Percentiles rank a stretch among this genome's conserved stretches.
Evolutionary conservation across 1,284 basidiomycete genomes (phyloP).

Genomic region (Coniferiporia sulphurascens): DNA sequence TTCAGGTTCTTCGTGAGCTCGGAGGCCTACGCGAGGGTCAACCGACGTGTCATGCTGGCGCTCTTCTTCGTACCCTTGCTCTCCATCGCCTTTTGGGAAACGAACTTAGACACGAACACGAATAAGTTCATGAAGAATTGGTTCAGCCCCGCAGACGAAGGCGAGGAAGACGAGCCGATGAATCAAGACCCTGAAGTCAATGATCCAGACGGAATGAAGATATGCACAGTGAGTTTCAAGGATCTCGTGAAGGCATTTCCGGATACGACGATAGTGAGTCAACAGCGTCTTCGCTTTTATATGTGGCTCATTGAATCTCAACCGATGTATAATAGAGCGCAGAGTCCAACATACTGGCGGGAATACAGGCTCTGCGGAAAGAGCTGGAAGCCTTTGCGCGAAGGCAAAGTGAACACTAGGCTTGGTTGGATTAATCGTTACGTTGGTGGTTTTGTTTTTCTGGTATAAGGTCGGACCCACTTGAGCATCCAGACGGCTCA

Average conservation of each 20-base stretch:
- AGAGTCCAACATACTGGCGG: constrained; percentile 61
- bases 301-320: constrained; percentile 11
- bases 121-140: constrained; percentile 66
- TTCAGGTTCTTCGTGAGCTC: constrained; percentile 45
- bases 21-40: constrained; percentile 60
- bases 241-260: constrained; percentile 78
- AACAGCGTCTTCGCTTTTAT: constrained; percentile 2
- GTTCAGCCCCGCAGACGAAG: constrained; percentile 59
- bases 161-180: constrained; percentile 56
- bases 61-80: constrained; percentile 80
- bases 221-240: constrained; percentile 71
- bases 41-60: constrained; percentile 70
- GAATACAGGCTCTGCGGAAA: constrained; percentile 55
- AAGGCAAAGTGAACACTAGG: neutral
- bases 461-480: too few relatives aligned
- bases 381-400: constrained; percentile 39
- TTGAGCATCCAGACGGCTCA: too few relatives aligned
- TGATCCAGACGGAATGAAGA: constrained; percentile 58
- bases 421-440: neutral
- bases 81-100: constrained; percentile 74
- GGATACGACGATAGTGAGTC: constrained; percentile 61
- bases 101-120: constrained; percentile 44
- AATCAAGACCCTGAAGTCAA: constrained; percentile 59
- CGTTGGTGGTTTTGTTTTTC: too few relatives aligned
- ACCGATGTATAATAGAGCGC: constrained; percentile 48